Conservation (phyloP, 345 rosid species). For the Diplotaxis tenuifolia region DNA sequence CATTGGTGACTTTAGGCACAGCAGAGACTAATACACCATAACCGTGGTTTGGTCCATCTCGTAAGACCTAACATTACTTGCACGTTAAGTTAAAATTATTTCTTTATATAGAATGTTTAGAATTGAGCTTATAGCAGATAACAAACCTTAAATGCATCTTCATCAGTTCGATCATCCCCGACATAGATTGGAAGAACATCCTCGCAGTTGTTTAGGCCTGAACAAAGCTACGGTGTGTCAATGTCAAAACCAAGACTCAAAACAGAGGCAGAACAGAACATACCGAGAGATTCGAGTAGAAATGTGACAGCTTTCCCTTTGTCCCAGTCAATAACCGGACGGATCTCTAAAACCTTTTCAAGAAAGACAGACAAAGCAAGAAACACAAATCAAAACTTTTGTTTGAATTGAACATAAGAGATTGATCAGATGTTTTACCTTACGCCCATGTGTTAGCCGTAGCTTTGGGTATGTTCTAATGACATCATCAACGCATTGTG, state of each 20-base stretch:
- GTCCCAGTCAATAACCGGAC: slow-evolving; percentile 92
- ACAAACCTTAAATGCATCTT: slow-evolving; percentile 90
- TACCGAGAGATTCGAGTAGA: slow-evolving; percentile 93
- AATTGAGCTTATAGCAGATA: not conserved
- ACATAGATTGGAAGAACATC: slow-evolving; percentile 94
- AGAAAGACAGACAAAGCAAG: slow-evolving; percentile 3
- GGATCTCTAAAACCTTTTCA: slow-evolving; percentile 80
- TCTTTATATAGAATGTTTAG: not conserved
- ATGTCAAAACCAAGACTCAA: not conserved
- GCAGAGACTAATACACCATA: slow-evolving; percentile 83
- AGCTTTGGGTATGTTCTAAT: slow-evolving; percentile 54
- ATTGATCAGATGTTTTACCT: slow-evolving; percentile 49
- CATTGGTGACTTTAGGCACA: slow-evolving; percentile 74
- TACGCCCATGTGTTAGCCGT: slow-evolving; percentile 70
- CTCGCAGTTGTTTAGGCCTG: slow-evolving; percentile 64
- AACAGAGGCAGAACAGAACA: not conserved
- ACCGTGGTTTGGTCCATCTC: slow-evolving; percentile 65
- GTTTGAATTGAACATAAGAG: not conserved
- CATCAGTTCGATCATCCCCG: slow-evolving; percentile 95
- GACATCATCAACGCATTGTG: slow-evolving; percentile 53
- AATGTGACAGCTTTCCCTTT: slow-evolving; percentile 92
- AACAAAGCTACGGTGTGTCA: not conserved
- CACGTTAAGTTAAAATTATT: not conserved
- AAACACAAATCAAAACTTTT: slow-evolving; percentile 14
- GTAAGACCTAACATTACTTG: slow-evolving; percentile 54